Percentiles rank a stretch among this genome's conserved stretches.
Conservation (phyloP, 106 monocot species). For the Narthecium ossifragum region DNA sequence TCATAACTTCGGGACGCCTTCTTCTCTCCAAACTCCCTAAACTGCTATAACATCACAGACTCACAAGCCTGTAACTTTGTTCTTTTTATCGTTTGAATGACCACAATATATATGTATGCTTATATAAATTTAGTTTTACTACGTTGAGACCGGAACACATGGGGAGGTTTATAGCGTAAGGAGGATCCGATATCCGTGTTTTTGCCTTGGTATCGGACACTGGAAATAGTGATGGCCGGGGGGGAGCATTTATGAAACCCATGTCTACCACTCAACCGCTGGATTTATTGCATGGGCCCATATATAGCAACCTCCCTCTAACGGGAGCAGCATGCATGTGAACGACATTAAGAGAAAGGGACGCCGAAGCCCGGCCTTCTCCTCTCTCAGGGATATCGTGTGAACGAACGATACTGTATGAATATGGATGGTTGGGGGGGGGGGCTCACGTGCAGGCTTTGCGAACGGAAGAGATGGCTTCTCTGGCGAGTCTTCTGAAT, state of each 20-base stretch:
- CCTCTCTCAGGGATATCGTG: too few species aligned
- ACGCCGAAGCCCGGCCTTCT: too few species aligned
- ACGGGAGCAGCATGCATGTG: neutral
- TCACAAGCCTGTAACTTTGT: neutral
- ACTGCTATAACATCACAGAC: neutral
- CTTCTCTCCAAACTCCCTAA: neutral
- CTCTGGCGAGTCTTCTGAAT: too few species aligned
- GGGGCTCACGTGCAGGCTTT: too few species aligned
- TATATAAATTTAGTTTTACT: too few species aligned
- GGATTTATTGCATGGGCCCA: neutral
- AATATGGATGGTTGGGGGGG: too few species aligned
- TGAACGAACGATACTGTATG: too few species aligned
- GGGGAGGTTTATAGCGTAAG: too few species aligned
- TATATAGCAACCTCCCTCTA: neutral
- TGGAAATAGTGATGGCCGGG: neutral
- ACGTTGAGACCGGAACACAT: too few species aligned
- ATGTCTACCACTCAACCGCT: neutral
- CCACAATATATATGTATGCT: neutral
- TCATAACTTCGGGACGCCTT: neutral
- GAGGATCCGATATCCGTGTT: neutral
- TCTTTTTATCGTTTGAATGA: neutral
- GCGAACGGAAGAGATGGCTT: too few species aligned
- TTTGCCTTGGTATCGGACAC: neutral
- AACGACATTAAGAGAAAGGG: neutral
- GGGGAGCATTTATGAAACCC: neutral